phyloP scores from a whole-genome alignment of 2,329 filamentous ascomycete species.

The Alternaria novae-zelandiae region DNA sequence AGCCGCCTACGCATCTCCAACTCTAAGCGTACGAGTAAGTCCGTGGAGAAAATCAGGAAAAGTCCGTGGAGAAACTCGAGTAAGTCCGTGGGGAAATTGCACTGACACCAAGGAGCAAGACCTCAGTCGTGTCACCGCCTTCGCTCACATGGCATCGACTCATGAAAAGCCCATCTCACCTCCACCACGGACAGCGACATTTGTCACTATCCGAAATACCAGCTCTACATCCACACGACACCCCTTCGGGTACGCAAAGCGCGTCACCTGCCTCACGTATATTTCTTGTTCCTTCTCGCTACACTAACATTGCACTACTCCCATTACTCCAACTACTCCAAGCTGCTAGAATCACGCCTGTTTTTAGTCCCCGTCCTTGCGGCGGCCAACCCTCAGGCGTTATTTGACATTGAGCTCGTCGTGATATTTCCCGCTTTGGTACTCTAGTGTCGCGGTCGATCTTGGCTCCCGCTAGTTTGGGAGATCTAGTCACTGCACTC shows the following conservation, averaged over 20 bases:
- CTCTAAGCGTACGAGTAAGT: not conserved
- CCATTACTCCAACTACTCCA: not conserved
- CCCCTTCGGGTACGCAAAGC: not conserved
- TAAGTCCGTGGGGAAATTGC: not conserved
- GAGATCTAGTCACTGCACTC: not conserved
- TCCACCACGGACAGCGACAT: not conserved
- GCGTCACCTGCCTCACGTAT: not conserved
- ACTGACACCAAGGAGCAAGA: not conserved
- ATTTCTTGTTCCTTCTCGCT: not conserved
- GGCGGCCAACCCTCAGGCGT: not conserved
- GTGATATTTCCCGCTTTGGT: not conserved
- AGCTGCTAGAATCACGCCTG: not conserved
- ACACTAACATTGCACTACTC: not conserved
- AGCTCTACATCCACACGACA: not conserved
- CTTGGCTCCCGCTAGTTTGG: not conserved
- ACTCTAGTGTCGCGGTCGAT: not conserved
- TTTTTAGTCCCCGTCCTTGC: not conserved
- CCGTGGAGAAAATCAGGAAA: not conserved
- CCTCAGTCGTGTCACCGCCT: not conserved
- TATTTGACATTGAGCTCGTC: not conserved
- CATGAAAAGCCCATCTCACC: not conserved
- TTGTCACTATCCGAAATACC: not conserved
- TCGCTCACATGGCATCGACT: not conserved
- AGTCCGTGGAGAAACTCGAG: not conserved
- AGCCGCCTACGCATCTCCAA: not conserved